A percentile compares a stretch with the other conserved stretches of the same genome.
These are phyloP conservation scores for Cavenderia fasciculata DNA, from an alignment of 78 protist species.

Conservation along the genomic window DNA sequence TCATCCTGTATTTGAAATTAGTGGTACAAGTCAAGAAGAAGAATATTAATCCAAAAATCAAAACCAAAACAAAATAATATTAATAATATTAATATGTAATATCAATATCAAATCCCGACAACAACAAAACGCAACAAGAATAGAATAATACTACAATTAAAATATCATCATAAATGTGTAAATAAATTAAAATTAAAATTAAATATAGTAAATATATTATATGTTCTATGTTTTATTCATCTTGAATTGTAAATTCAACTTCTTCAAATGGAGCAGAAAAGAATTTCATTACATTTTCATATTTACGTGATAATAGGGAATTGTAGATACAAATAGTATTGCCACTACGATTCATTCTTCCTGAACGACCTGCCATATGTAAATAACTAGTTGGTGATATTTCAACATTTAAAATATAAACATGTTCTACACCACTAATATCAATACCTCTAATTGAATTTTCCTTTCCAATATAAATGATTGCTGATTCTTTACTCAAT, in stretches of 20 bases:
- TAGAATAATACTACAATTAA: too few species aligned
- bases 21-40: constrained; percentile 5
- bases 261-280: constrained; percentile 51
- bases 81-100: too few species aligned
- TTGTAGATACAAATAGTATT: constrained; percentile 34
- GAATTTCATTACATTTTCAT: constrained; percentile 5
- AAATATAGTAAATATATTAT: too few species aligned
- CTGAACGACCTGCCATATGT: constrained; percentile 67
- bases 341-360: constrained; percentile 41
- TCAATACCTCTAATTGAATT: constrained; percentile 59
- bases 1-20: constrained; percentile 37
- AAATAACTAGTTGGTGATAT: background rate
- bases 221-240: too few species aligned
- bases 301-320: constrained; percentile 1
- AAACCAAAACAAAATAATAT: too few species aligned
- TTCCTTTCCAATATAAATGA: constrained; percentile 51
- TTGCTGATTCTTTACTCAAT: background rate
- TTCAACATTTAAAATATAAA: constrained; percentile 33
- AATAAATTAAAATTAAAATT: too few species aligned
- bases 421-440: constrained; percentile 16
- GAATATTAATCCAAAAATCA: too few species aligned
- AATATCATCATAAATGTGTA: too few species aligned
- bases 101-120: too few species aligned
- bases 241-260: too few species aligned
- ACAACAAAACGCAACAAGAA: too few species aligned